Evolutionary conservation across 202 grass and related monocot species (phyloP).

Genomic region (Setaria italica): DNA sequence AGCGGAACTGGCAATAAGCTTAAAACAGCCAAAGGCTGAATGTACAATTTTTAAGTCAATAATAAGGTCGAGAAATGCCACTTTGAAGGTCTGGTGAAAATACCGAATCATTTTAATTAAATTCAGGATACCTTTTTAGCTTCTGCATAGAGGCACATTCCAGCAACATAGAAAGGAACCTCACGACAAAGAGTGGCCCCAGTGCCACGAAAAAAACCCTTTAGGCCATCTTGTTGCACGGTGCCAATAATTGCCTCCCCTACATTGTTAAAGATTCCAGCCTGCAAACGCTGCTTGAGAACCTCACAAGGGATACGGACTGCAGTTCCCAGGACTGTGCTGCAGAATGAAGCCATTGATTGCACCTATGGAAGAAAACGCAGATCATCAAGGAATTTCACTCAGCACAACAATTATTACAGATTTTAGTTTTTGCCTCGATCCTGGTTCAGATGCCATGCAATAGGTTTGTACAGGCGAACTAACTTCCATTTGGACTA

Average conservation of each 20-base stretch:
- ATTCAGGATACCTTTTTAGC: constrained; percentile 80
- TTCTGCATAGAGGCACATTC: constrained; percentile 93
- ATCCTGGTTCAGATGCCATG: constrained; percentile 22
- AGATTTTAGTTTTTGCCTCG: background rate
- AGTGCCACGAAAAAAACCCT: constrained; percentile 95
- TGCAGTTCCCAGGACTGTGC: constrained; percentile 90
- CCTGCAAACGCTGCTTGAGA: constrained; percentile 91
- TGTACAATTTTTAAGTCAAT: background rate
- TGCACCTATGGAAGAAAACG: constrained; percentile 61
- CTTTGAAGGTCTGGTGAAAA: background rate
- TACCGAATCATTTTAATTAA: background rate
- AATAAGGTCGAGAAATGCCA: background rate
- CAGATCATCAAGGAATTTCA: constrained; percentile 17
- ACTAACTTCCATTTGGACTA: constrained; percentile 10
- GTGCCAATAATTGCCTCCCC: constrained; percentile 96
- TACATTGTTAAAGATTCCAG: constrained; percentile 89
- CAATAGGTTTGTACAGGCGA: background rate
- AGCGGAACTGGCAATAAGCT: background rate
- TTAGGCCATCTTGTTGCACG: constrained; percentile 71
- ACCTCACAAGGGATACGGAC: constrained; percentile 95
- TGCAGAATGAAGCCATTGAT: constrained; percentile 95
- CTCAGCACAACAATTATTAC: background rate
- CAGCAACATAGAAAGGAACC: constrained; percentile 98
- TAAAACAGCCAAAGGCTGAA: background rate
- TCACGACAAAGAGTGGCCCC: constrained; percentile 95